These are phyloP conservation scores for Saccharum hybrid DNA, from an alignment of 202 grass and related monocot genomes.

Conservation along the genomic window DNA sequence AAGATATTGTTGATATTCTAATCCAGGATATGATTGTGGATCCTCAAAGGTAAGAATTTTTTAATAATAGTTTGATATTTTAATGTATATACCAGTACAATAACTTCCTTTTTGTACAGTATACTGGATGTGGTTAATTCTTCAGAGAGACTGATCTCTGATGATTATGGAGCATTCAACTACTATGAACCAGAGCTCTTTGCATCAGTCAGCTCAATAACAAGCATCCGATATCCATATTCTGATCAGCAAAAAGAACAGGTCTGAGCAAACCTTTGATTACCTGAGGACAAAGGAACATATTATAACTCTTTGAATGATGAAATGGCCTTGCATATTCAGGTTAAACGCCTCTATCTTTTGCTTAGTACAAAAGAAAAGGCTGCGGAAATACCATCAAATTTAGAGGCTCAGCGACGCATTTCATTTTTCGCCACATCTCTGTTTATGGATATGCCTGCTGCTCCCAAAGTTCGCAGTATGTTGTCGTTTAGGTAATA, in stretches of 20 bases:
- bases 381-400: slow-evolving; percentile 73
- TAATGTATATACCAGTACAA: slow-evolving; percentile 43
- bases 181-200: slow-evolving; percentile 82
- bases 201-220: slow-evolving; percentile 55
- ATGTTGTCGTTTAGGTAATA: slow-evolving; percentile 97
- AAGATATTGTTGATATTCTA: slow-evolving; percentile 92
- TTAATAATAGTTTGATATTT: slow-evolving; percentile 20
- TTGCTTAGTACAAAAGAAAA: slow-evolving; percentile 88
- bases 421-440: slow-evolving; percentile 94
- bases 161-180: slow-evolving; percentile 54
- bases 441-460: slow-evolving; percentile 96
- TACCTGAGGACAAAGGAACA: slow-evolving; percentile 20
- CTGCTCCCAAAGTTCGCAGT: slow-evolving; percentile 80
- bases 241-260: slow-evolving; percentile 69
- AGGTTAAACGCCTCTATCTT: slow-evolving; percentile 88
- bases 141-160: slow-evolving; percentile 47
- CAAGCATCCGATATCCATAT: slow-evolving; percentile 72
- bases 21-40: slow-evolving; percentile 88
- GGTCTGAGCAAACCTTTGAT: slow-evolving; percentile 52
- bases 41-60: slow-evolving; percentile 68
- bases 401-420: slow-evolving; percentile 78
- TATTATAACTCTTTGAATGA: slow-evolving; percentile 22
- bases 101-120: slow-evolving; percentile 52
- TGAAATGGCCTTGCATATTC: slow-evolving; percentile 34
- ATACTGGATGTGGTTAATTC: slow-evolving; percentile 74